phyloP scores from a whole-genome alignment of 2,329 filamentous ascomycete species.

The Camillea tinctor region DNA sequence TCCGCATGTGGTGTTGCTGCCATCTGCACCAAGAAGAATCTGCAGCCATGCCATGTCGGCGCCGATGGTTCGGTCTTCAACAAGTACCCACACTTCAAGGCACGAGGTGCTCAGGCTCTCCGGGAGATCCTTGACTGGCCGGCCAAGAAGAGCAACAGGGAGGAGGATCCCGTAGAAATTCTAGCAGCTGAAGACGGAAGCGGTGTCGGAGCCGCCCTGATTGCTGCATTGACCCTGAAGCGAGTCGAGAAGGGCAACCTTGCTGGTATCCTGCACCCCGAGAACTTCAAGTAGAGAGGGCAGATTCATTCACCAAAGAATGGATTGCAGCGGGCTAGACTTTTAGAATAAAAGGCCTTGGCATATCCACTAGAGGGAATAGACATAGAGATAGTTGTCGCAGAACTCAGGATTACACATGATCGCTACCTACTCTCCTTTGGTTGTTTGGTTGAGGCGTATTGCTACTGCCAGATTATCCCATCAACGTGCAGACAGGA shows the following conservation, averaged over 20 bases:
- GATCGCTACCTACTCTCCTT: slow-evolving; percentile 5
- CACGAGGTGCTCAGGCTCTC: slow-evolving; percentile 81
- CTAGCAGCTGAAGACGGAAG: slow-evolving; percentile 91
- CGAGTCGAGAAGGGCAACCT: slow-evolving; percentile 62
- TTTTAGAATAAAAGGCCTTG: slow-evolving; percentile 8
- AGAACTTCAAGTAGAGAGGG: slow-evolving; percentile 53
- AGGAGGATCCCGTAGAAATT: slow-evolving; percentile 85
- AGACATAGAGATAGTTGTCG: slow-evolving; percentile 25
- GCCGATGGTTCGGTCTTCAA: slow-evolving; percentile 98
- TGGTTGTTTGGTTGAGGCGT: slow-evolving; percentile 1
- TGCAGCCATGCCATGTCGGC: slow-evolving; percentile 85
- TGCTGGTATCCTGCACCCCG: slow-evolving; percentile 63
- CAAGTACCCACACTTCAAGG: slow-evolving; percentile 98
- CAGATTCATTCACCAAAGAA: slow-evolving; percentile 3
- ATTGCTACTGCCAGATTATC: slow-evolving; percentile 38
- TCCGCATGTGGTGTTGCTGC: slow-evolving; percentile 94
- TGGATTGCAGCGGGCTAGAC: slow-evolving; percentile 8
- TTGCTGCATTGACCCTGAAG: slow-evolving; percentile 72
- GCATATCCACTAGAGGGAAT: slow-evolving; percentile 19
- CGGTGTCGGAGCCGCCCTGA: slow-evolving; percentile 94
- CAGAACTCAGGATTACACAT: slow-evolving; percentile 9
- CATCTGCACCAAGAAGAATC: slow-evolving; percentile 95
- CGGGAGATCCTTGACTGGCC: slow-evolving; percentile 96
- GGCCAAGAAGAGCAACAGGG: slow-evolving; percentile 63
- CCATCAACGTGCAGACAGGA: slow-evolving; percentile 72